Evolutionary conservation across 371 early-diverging fungal genomes (phyloP).

Genomic region (Dipsacomyces acuminosporus): DNA sequence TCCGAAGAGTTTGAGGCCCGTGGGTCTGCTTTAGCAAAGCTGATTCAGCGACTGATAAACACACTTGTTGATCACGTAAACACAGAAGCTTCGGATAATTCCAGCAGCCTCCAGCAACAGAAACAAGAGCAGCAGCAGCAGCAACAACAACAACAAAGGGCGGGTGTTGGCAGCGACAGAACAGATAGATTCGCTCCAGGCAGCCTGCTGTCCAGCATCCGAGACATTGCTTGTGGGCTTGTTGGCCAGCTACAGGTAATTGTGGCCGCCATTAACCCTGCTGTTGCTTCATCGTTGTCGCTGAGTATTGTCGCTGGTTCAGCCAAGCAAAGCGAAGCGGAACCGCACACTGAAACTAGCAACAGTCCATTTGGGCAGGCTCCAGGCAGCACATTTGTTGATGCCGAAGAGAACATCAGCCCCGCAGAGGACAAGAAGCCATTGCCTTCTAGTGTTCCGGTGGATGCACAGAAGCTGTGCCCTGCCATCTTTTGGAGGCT

Average conservation of each 20-base stretch:
- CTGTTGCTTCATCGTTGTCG: conserved; percentile 8
- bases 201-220: conserved; percentile 5
- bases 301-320: neutral
- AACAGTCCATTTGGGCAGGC: neutral
- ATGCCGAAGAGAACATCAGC: neutral
- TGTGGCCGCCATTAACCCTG: conserved; percentile 6
- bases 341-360: neutral
- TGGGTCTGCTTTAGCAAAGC: conserved; percentile 14
- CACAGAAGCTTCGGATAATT: neutral
- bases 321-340: neutral
- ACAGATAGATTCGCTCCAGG: conserved; percentile 1
- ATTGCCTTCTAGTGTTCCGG: neutral
- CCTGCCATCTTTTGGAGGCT: conserved; percentile 20
- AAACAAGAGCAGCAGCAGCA: neutral
- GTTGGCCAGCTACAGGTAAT: conserved; percentile 34
- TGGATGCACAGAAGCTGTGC: conserved; percentile 7
- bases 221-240: conserved; percentile 20
- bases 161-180: neutral
- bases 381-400: neutral
- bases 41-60: conserved; percentile 12
- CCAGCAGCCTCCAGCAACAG: neutral
- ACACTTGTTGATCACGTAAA: conserved; percentile 1
- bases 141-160: neutral
- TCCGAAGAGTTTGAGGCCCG: neutral
- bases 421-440: neutral